phyloP scores from a whole-genome alignment of 305 asterid genomes.

The Ajuga reptans region DNA sequence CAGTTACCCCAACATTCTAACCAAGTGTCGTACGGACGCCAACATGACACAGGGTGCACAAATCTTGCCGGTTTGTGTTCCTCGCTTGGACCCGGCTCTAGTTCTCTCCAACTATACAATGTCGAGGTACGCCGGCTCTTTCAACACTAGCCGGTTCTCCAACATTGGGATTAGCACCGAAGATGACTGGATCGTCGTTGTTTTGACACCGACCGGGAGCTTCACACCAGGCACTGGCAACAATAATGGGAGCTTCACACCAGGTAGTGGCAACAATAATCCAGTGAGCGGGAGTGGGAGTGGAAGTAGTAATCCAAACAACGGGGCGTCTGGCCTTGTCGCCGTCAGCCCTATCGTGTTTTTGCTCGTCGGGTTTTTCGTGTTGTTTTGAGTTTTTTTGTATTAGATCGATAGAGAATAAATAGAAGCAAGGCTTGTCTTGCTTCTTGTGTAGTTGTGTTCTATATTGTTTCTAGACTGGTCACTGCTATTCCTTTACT shows the following conservation, averaged over 20 bases:
- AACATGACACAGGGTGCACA: conserved; percentile 52
- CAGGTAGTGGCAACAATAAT: no score
- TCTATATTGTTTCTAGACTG: background rate
- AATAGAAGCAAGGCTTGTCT: background rate
- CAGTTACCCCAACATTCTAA: conserved; percentile 38
- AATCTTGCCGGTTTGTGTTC: conserved; percentile 67
- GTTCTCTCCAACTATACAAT: conserved; percentile 49
- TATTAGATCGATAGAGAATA: background rate
- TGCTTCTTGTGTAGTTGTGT: background rate
- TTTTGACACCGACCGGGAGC: conserved; percentile 52
- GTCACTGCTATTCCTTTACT: background rate
- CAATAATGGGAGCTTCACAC: no score
- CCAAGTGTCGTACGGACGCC: conserved; percentile 48
- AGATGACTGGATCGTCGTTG: conserved; percentile 57
- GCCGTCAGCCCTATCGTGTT: conserved; percentile 19
- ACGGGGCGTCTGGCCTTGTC: conserved; percentile 26
- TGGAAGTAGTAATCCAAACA: conserved; percentile 27
- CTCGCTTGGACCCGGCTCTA: conserved; percentile 36
- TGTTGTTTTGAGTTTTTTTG: conserved; percentile 26
- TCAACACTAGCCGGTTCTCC: conserved; percentile 46
- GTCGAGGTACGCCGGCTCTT: conserved; percentile 40
- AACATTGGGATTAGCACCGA: conserved; percentile 59
- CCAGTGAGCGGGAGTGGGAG: background rate
- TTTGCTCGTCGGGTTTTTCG: conserved; percentile 26
- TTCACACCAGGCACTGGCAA: conserved; percentile 21